Evolutionary conservation across 305 asterid species (phyloP), one percentile per base, ranked within the genome.

Genomic region (Fraxinus sp.): DNA sequence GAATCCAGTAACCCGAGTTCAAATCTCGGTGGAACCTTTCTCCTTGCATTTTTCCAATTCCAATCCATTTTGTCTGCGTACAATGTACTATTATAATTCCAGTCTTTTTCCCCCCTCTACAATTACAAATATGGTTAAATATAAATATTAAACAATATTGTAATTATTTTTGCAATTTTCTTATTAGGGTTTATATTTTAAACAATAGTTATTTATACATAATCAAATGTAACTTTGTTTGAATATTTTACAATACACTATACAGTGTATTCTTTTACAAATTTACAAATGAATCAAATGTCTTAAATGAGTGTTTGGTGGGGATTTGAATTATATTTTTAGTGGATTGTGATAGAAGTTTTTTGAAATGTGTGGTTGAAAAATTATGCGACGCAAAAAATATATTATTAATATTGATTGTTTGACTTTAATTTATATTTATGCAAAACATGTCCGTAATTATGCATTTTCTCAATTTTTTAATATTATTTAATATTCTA

Each of bases 1-100:
- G 90, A 89, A 89, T 89, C 90, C 89, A 89, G 88, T 89, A 89
- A 84, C 91, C 89, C 88, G 90, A 87, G 91, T 89, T 89, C 91
- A 89, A 87, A 24, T 80, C 9, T 62, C 28, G 90, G 91, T 89
- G 89, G 91, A 82, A 89, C 91, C 35, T 32, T 32, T 32, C 91
- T 11, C 2, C 0, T 37, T 26, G 3, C 2, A n/a, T 3, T 55
- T 75, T 3, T 7, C 75, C 11, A 39, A 8, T 9, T 39, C 3
- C 14, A 18, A 10, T 22, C 14, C 30, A 59, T 59, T 59, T 59
- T 59, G 70, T 59, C 7, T 13, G 5, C 18, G 5, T 46, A 13
- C 59, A 46, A 5, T 18, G 66, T 6, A 55, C 10, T 16, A 6
- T 2, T 1, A 55, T 22, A 22, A 24, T 55, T 1, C 3, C 3